These are phyloP conservation scores for Fusarium udum DNA, from an alignment of 2,329 filamentous ascomycete genomes.

Conservation along the genomic window DNA sequence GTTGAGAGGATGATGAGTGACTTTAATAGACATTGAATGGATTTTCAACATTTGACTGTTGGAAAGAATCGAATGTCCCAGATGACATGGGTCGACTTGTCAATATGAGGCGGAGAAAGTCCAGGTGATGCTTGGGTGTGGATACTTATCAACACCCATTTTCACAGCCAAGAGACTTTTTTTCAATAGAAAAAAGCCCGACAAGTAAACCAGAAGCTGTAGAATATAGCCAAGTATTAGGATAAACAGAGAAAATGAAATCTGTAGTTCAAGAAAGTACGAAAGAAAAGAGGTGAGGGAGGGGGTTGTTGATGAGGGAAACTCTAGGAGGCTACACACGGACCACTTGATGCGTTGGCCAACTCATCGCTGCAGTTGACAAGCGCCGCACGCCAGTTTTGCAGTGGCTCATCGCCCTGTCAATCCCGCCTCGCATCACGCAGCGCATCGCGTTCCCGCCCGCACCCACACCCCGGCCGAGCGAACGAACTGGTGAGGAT, in stretches of 20 bases:
- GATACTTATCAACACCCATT: constrained; percentile 33
- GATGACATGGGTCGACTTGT: constrained; percentile 35
- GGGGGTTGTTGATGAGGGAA: constrained; percentile 44
- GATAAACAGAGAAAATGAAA: background rate
- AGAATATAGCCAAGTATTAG: background rate
- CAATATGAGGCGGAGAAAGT: constrained; percentile 27
- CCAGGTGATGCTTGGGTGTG: constrained; percentile 34
- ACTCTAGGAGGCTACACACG: constrained; percentile 50
- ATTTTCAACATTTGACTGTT: background rate
- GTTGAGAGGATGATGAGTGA: background rate
- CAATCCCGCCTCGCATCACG: constrained; percentile 38
- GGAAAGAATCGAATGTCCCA: constrained; percentile 1
- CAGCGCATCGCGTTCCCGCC: constrained; percentile 35
- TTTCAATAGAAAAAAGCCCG: constrained; percentile 2
- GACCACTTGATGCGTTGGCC: constrained; percentile 56
- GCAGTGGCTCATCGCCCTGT: constrained; percentile 37
- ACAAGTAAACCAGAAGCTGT: background rate
- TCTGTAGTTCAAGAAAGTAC: constrained; percentile 12
- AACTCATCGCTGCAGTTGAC: constrained; percentile 56
- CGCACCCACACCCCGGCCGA: constrained; percentile 27
- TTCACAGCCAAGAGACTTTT: background rate
- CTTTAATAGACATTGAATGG: background rate
- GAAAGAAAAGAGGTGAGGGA: constrained; percentile 32
- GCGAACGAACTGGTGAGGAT: constrained; percentile 36
- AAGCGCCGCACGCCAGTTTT: constrained; percentile 44